These are phyloP conservation scores for Plasmodium billcollinsi DNA, from an alignment of 169 alveolate genomes.

Conservation along the genomic window DNA sequence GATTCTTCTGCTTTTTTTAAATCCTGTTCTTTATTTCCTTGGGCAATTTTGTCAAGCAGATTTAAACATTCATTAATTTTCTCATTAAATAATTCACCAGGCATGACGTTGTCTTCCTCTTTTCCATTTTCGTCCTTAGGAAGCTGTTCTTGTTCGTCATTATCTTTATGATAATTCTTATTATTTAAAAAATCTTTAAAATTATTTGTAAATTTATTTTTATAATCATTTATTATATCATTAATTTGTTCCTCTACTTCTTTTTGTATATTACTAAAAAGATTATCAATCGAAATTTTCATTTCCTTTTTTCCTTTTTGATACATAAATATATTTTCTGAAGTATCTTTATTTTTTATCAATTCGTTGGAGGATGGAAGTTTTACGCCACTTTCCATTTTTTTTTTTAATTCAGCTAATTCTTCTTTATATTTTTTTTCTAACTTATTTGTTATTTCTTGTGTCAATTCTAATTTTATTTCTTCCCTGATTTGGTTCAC, in stretches of 20 bases:
- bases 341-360: not conserved
- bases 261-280: constrained; percentile 16
- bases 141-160: not conserved
- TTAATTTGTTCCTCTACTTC: constrained; percentile 54
- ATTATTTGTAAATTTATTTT: constrained; percentile 29
- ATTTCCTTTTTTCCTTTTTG: not conserved
- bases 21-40: not conserved
- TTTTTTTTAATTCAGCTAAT: constrained; percentile 15
- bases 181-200: constrained; percentile 36
- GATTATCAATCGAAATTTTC: constrained; percentile 13
- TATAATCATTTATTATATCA: constrained; percentile 53
- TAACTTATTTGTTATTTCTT: constrained; percentile 45
- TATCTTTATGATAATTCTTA: not conserved
- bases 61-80: constrained; percentile 70
- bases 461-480: constrained; percentile 36
- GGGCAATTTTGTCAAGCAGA: constrained; percentile 14
- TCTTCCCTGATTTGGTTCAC: constrained; percentile 32
- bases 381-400: not conserved
- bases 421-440: constrained; percentile 66
- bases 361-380: too few species aligned
- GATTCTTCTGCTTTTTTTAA: constrained; percentile 13
- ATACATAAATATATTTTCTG: not conserved
- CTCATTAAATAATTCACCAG: constrained; percentile 11
- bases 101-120: not conserved
- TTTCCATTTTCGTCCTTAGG: not conserved